Base-by-base conservation (phyloP, 352 stramenopile species). In the Pythium folliculosum region DNA sequence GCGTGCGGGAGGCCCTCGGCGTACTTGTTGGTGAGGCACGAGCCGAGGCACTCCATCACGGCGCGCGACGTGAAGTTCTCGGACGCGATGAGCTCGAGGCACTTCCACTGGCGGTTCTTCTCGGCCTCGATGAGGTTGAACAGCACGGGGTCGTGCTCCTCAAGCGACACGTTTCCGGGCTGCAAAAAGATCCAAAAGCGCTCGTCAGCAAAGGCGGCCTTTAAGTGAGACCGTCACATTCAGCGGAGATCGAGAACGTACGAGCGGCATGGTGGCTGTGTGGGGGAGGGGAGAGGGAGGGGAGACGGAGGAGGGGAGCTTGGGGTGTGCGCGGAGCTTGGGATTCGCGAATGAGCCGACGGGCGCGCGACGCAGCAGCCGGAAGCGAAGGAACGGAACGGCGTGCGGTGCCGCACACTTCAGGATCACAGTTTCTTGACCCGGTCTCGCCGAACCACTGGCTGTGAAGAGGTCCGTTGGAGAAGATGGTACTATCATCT, bases 61-160 rank as follows among this genome's bases (percentile, higher is more conserved):
- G 97, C 97, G 38, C 89, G 88, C n/a, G 94, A 99, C 32, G 98
- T 99, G 78, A 99, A 99, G 89, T 99, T 99, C 82, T 99, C 98
- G 27, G 95, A 99, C 14, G 98, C 98, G 77, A 99, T 99, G 56
- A 99, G 92, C 81, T 99, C 97, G 49, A 99, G 81, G 51, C 90
- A 98, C 67, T 97, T 97, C 91, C 90, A 98, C 82, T 99, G 97
- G 60, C 97, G 86, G 80, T 97, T 97, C 83, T 99, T 99, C 84
- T 99, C 98, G 66, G 97, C 84, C 76, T 99, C 96, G 73, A 99
- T 99, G 55, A 99, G 88, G 79, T 99, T 97, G 75, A 97, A 99
- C 52, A 99, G 82, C 75, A 98, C 96, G 5, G 96, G 96, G 81
- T 99, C 98, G 72, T 98, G 92, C 75, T 98, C 77, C 66, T 96